Percentiles rank a stretch among this genome's conserved stretches.
Conservation (phyloP, 805 yeast genomes). For the Wickerhamiella cacticola region DNA sequence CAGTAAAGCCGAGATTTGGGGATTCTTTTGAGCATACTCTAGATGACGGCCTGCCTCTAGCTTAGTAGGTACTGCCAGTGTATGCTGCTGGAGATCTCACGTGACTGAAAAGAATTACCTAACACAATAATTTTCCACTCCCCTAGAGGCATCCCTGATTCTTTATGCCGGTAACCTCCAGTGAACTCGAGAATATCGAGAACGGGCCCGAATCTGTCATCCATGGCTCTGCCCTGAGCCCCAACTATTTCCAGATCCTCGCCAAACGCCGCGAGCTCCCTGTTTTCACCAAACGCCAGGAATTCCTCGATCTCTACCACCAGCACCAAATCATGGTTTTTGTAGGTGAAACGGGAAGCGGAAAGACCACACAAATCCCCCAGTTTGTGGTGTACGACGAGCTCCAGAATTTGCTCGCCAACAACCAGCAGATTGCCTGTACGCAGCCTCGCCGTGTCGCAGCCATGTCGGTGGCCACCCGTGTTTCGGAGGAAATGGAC, state of each 20-base stretch:
- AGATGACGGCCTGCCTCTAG: no score
- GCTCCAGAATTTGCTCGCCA: conserved; percentile 57
- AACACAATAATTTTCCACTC: no score
- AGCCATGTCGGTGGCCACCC: conserved; percentile 83
- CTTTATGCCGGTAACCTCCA: background rate
- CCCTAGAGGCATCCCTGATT: no score
- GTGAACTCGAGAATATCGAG: conserved; percentile 4
- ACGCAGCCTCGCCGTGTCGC: conserved; percentile 89
- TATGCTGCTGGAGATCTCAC: no score
- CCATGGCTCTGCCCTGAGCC: conserved; percentile 51
- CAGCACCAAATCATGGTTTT: conserved; percentile 88
- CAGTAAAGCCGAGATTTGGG: no score
- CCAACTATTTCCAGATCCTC: conserved; percentile 66
- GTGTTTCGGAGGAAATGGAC: conserved; percentile 98
- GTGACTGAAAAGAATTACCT: no score
- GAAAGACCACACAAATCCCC: conserved; percentile 97
- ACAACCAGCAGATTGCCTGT: conserved; percentile 82
- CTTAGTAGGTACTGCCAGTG: no score
- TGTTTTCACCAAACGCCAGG: conserved; percentile 85
- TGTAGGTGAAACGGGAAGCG: conserved; percentile 98
- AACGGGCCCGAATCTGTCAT: conserved; percentile 51
- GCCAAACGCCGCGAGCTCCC: conserved; percentile 76
- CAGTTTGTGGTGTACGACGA: conserved; percentile 90
- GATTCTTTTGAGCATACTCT: no score
- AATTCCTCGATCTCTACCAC: conserved; percentile 75